Base-by-base conservation (phyloP, 2,329 filamentous ascomycete genomes). In the Lachnellula subtilissima region DNA sequence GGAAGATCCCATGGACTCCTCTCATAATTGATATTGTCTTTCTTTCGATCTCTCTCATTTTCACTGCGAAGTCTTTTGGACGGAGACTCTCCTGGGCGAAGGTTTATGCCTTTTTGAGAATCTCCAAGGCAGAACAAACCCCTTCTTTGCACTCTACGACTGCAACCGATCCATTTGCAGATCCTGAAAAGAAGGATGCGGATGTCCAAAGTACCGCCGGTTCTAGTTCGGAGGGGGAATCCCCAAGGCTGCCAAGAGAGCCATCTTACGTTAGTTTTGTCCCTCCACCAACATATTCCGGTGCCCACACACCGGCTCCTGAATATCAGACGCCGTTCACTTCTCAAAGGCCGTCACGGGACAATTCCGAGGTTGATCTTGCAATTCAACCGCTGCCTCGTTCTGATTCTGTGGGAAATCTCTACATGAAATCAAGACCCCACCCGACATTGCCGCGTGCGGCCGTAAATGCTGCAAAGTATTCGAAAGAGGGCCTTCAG, bases 401-500 rank as follows among this genome's bases (percentile, higher is more conserved):
- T 19, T 25, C 14, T 42, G 49, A 52, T 11, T 48, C 17, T 36
- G 19, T n/a, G 6, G 37, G 25, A 25, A 53, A 48, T 23, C 17
- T 48, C 19, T 39, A 23, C 32, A 48, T 48, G 45, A 48, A 37
- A 37, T 28, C 43, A 17, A 53, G 40, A 39, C 11, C 12, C 12
- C 6, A 45, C 12, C 19, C 42, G 22, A 12, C 42, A 45, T 14
- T 23, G 22, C 42, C 42, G 6, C 42, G n/a, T 11, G n/a, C 19
- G 23, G 42, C 32, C n/a, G 19, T 36, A 37, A 19, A 25, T 23
- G 40, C 40, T 15, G 42, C 28, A 15, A 28, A 12, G n/a, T n/a
- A 36, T 15, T 48, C 50, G 14, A 4, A 53, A 62, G 15, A 61
- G 62, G 15, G 61, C 66, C 9, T 67, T 39, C 37, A 40, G 14